These are phyloP conservation scores for Panellus pusillus DNA, from an alignment of 768 basidiomycete species.

Conservation along the genomic window DNA sequence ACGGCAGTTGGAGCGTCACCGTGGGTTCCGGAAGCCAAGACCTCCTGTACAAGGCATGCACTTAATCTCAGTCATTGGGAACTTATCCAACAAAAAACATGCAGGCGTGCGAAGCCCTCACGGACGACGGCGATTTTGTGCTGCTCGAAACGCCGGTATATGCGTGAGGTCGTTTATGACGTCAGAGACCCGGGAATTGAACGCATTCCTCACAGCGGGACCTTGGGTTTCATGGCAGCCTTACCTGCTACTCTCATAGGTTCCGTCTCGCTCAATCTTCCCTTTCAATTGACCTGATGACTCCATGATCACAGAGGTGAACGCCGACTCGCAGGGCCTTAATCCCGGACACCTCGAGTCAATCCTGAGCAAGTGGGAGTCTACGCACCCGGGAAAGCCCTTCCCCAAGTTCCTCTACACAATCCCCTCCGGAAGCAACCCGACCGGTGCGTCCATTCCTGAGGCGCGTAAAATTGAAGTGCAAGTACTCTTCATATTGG, in stretches of 20 bases:
- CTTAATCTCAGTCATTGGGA: neutral
- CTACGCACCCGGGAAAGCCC: conserved; percentile 55
- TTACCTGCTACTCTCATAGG: conserved; percentile 27
- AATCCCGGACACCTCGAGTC: conserved; percentile 45
- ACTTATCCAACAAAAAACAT: neutral
- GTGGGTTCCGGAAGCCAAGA: conserved; percentile 51
- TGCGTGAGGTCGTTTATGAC: conserved; percentile 6
- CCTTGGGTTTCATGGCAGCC: conserved; percentile 15
- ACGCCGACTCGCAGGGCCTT: conserved; percentile 59
- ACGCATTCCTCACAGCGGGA: conserved; percentile 5
- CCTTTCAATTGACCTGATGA: neutral
- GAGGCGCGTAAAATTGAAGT: conserved; percentile 18
- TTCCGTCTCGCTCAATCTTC: neutral
- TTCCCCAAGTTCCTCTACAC: conserved; percentile 67
- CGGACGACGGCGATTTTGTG: conserved; percentile 47
- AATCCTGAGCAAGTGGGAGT: conserved; percentile 40
- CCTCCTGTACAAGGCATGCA: conserved; percentile 40
- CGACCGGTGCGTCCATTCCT: conserved; percentile 34
- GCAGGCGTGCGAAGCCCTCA: conserved; percentile 36
- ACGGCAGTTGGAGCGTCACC: conserved; percentile 39
- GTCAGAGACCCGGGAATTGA: neutral
- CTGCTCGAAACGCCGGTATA: conserved; percentile 47
- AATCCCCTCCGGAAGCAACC: conserved; percentile 42
- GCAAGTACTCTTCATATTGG: neutral
- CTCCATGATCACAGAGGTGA: conserved; percentile 47